Base-by-base conservation (phyloP, 768 basidiomycete species). In the Daedaleopsis sinensis region DNA sequence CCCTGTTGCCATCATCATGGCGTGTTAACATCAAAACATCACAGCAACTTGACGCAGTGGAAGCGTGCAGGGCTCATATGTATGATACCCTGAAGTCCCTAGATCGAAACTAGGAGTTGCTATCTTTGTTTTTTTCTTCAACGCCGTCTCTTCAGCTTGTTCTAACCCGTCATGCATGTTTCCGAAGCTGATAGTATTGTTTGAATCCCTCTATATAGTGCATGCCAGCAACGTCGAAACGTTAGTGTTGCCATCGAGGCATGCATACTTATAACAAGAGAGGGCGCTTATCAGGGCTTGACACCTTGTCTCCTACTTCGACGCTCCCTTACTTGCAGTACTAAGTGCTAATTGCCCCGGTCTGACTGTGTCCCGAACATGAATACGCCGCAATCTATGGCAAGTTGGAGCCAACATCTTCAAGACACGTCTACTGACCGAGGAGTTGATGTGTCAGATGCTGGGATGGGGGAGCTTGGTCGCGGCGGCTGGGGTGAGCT, bases 381-480 rank as follows among this genome's bases (percentile, higher is more conserved):
- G 65, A 66, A 63, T 47, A 66, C 55, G 7, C 61, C 61, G 6
- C 50, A 63, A 35, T 54, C 38, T n/a, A 59, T 59, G 65, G 65
- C 55, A 47, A 62, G 65, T 65, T 5, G 10, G 7, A 27, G 11
- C 12, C 19, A 15, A 19, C 18, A 2, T 11, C 27, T 13, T 4
- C 16, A n/a, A 42, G 49, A 46, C 48, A 32, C 44, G 38, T 2
- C 7, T 19, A 9, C 35, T 27, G n/a, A 18, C 42, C 38, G 18
- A 64, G 23, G 19, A 13, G 19, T n/a, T 24, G 55, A 42, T 51
- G 10, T 18, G 9, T n/a, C 36, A 76, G 74, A 62, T 67, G 24
- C 48, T 76, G 13, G 74, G 74, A 23, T 76, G 74, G 72, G 71
- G 67, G n/a, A 68, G 68, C 39, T 68, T 79, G 19, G 67, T 79